Percentiles rank a stretch among this genome's conserved stretches.
These are phyloP conservation scores for Agroathelia rolfsii DNA, from an alignment of 1,284 basidiomycete species.

Conservation along the genomic window DNA sequence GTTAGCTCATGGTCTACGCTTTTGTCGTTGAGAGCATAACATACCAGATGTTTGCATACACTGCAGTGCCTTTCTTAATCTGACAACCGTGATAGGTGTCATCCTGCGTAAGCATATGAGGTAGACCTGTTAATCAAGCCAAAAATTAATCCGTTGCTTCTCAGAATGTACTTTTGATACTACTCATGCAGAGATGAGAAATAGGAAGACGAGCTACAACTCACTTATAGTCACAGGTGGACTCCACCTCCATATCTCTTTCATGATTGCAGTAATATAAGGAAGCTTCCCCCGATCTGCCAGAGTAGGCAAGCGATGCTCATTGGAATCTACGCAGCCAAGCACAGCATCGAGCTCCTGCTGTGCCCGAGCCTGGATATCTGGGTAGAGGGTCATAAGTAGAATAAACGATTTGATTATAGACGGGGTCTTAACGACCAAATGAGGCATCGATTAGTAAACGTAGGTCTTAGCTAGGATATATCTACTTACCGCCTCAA, in stretches of 20 bases:
- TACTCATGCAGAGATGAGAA: too few species aligned
- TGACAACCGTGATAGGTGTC: conserved; percentile 11
- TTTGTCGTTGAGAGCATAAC: too few species aligned
- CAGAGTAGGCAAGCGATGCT: conserved; percentile 15
- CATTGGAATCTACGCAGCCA: too few species aligned
- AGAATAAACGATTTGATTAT: conserved; percentile 15
- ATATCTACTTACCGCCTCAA: too few species aligned
- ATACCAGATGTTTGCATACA: conserved; percentile 28
- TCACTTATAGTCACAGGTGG: conserved; percentile 7
- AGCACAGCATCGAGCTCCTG: conserved; percentile 19
- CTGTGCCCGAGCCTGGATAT: conserved; percentile 18
- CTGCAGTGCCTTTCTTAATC: conserved; percentile 15
- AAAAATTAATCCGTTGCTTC: background rate
- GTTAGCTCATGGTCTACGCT: too few species aligned
- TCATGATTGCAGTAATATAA: conserved; percentile 18
- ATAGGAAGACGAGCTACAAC: background rate
- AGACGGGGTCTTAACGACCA: background rate
- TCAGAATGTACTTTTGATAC: background rate
- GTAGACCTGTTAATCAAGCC: conserved; percentile 1
- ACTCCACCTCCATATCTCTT: conserved; percentile 11
- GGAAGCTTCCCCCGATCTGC: conserved; percentile 15
- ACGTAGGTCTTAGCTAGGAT: too few species aligned
- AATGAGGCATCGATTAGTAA: too few species aligned
- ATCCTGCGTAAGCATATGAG: conserved; percentile 7
- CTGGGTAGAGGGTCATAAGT: conserved; percentile 15